Evolutionary conservation across 164 flowering plant genomes (phyloP).

Genomic region (Echeveria elegans): DNA sequence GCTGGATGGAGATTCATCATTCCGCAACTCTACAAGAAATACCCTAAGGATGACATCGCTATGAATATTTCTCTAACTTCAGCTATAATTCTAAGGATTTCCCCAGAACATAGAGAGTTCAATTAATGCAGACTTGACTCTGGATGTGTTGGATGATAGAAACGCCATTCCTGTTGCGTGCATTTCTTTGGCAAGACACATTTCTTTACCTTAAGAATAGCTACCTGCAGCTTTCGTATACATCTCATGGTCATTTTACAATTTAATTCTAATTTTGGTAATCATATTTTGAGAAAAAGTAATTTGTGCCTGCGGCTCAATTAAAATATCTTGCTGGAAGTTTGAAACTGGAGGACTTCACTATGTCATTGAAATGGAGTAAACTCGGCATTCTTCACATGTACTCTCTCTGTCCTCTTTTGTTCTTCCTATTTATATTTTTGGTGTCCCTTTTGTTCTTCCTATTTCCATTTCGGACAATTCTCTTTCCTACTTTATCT

Average conservation of each 20-base stretch:
- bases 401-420: too few species aligned
- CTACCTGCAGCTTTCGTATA: neutral
- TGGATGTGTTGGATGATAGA: constrained; percentile 59
- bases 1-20: constrained; percentile 83
- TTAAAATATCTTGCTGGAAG: constrained; percentile 56
- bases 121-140: constrained; percentile 51
- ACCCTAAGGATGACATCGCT: constrained; percentile 80
- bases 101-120: constrained; percentile 37
- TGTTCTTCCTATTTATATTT: too few species aligned
- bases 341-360: constrained; percentile 51
- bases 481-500: too few species aligned
- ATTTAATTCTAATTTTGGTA: neutral
- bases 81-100: constrained; percentile 52
- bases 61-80: constrained; percentile 66
- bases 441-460: too few species aligned
- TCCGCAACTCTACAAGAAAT: constrained; percentile 81
- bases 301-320: constrained; percentile 43
- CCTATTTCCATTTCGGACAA: too few species aligned
- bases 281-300: constrained; percentile 34
- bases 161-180: constrained; percentile 76
- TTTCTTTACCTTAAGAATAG: neutral
- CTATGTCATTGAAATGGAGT: constrained; percentile 78
- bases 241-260: neutral
- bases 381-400: constrained; percentile 62
- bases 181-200: constrained; percentile 71